These are phyloP conservation scores for Maudiozyma barnettii DNA, from an alignment of 805 yeast genomes.

Conservation along the genomic window DNA sequence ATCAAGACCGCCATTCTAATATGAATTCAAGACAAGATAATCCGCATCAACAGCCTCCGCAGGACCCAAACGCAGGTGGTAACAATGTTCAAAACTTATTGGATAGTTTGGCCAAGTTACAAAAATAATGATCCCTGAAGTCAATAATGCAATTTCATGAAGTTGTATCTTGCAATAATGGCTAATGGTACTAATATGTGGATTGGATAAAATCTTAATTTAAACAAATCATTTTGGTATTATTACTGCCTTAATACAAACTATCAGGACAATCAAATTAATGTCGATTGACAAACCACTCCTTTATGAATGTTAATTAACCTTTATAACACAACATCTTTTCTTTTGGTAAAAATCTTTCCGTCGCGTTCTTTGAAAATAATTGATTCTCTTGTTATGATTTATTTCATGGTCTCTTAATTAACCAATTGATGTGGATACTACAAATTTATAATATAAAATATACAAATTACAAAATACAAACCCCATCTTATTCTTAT, in stretches of 20 bases:
- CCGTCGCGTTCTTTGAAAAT: neutral
- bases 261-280: no score
- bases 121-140: conserved; percentile 14
- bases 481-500: no score
- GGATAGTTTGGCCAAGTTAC: conserved; percentile 32
- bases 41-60: conserved; percentile 11
- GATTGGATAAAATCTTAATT: neutral
- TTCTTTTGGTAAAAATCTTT: neutral
- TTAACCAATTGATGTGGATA: neutral
- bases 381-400: no score
- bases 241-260: no score
- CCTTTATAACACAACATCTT: no score
- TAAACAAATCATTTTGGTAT: no score
- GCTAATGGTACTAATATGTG: neutral
- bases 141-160: neutral
- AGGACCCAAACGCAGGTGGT: conserved; percentile 17
- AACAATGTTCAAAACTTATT: conserved; percentile 31
- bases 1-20: neutral
- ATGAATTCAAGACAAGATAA: conserved; percentile 8
- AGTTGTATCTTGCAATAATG: neutral
- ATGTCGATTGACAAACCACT: no score
- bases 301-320: no score
- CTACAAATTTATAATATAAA: neutral
- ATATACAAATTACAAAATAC: no score
- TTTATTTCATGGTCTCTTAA: neutral